phyloP scores from a whole-genome alignment of 192 early-diverging fungal species.

The Dispira simplex region DNA sequence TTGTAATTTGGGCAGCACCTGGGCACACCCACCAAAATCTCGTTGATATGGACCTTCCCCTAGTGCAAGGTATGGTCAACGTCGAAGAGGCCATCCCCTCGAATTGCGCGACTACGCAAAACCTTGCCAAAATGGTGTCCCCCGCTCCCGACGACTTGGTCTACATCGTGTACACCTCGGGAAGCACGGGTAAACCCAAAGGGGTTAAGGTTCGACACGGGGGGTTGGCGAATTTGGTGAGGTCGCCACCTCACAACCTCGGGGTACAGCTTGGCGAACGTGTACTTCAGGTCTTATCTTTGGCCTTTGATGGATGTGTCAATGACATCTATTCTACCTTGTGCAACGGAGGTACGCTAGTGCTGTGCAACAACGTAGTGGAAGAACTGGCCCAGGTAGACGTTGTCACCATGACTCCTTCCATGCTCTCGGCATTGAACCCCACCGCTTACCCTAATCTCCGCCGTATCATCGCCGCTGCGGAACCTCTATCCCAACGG shows the following conservation, averaged over 20 bases:
- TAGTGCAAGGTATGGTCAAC: too few species aligned
- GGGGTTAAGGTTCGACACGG: neutral
- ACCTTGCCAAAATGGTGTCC: too few species aligned
- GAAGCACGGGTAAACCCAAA: conserved; percentile 7
- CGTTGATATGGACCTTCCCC: too few species aligned
- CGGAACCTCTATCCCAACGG: neutral
- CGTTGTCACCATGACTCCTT: neutral
- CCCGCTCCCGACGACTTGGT: neutral
- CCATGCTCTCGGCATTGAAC: neutral
- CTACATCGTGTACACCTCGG: conserved; percentile 11
- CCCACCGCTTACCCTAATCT: neutral
- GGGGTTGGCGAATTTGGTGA: conserved; percentile 6
- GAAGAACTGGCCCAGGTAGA: neutral
- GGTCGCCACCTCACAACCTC: neutral
- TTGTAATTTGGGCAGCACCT: too few species aligned
- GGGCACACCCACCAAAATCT: too few species aligned
- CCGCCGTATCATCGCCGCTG: neutral
- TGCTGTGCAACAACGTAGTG: neutral
- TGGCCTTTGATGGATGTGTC: conserved; percentile 10
- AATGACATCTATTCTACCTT: conserved; percentile 1
- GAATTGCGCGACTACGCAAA: too few species aligned
- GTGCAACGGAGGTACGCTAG: conserved; percentile 7
- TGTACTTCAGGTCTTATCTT: neutral
- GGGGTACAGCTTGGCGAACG: conserved; percentile 1
- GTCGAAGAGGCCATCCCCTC: too few species aligned